Conservation (phyloP, 371 early-diverging fungal genomes). For the Lichtheimia ornata region DNA sequence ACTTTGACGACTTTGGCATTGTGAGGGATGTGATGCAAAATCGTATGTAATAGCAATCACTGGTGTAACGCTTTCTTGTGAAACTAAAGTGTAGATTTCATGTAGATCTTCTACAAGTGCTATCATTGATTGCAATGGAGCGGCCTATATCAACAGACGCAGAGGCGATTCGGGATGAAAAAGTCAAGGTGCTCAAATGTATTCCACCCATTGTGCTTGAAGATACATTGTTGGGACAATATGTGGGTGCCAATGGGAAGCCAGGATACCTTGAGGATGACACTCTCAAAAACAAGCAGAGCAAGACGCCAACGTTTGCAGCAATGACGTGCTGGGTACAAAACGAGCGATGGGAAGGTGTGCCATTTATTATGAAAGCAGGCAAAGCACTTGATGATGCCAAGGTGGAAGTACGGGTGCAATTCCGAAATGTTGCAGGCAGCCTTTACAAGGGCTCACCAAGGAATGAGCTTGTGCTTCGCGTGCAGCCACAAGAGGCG, state of each 20-base stretch:
- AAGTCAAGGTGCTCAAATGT: slow-evolving; percentile 86
- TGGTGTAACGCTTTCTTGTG: neutral
- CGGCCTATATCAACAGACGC: slow-evolving; percentile 81
- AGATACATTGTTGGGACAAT: slow-evolving; percentile 88
- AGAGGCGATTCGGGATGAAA: slow-evolving; percentile 92
- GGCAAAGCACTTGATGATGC: slow-evolving; percentile 90
- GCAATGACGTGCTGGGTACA: slow-evolving; percentile 79
- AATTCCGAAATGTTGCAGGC: slow-evolving; percentile 87
- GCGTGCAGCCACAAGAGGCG: slow-evolving; percentile 92
- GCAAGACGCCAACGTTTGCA: slow-evolving; percentile 88
- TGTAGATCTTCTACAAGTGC: slow-evolving; percentile 81
- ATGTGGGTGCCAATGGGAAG: slow-evolving; percentile 71
- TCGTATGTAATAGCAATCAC: slow-evolving; percentile 46
- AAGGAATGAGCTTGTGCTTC: slow-evolving; percentile 94
- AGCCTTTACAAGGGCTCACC: slow-evolving; percentile 69
- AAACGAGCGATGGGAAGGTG: slow-evolving; percentile 91
- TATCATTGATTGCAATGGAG: slow-evolving; percentile 92
- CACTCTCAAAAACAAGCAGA: slow-evolving; percentile 63
- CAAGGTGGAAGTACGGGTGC: slow-evolving; percentile 88
- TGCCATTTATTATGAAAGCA: slow-evolving; percentile 89
- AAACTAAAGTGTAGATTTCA: neutral
- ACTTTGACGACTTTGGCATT: slow-evolving; percentile 99
- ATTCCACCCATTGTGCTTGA: slow-evolving; percentile 78
- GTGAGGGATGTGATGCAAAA: slow-evolving; percentile 99
- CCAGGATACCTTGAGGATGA: slow-evolving; percentile 92